phyloP scores from a whole-genome alignment of 176 grass and related monocot species.

The Juncus inflexus region DNA sequence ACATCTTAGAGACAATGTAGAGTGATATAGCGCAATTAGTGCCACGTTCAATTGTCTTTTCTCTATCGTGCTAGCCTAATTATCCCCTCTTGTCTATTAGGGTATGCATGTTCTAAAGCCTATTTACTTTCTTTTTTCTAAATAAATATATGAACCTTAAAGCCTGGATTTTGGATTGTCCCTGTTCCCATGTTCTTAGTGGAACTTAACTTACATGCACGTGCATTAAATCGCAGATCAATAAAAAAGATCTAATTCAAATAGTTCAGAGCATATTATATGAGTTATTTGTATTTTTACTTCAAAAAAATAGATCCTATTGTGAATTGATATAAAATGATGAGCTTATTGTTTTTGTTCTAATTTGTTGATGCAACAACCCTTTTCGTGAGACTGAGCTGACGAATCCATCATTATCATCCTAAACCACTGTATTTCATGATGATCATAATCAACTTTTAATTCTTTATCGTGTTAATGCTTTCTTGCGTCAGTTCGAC shows the following conservation, averaged over 20 bases:
- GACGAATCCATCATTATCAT: conserved; percentile 20
- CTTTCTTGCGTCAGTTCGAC: conserved; percentile 23
- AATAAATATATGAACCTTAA: not conserved
- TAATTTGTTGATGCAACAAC: too few relatives aligned
- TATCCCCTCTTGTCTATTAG: not conserved
- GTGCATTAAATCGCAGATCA: too few relatives aligned
- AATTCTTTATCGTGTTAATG: not conserved
- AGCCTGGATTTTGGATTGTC: conserved; percentile 4
- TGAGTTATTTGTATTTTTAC: not conserved
- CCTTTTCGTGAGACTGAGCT: not conserved
- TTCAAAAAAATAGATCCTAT: not conserved
- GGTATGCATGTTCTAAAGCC: not conserved
- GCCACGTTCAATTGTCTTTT: conserved; percentile 23
- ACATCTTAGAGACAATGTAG: conserved; percentile 18
- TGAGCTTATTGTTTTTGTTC: not conserved
- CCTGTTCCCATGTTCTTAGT: not conserved
- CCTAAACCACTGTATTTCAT: conserved; percentile 17
- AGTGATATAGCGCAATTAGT: conserved; percentile 21
- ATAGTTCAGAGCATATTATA: too few relatives aligned
- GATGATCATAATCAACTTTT: conserved; percentile 6
- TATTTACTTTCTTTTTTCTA: too few relatives aligned
- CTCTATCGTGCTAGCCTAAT: not conserved
- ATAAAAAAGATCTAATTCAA: too few relatives aligned
- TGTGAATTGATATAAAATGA: conserved; percentile 8
- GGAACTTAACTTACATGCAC: not conserved